Conservation (phyloP, 768 basidiomycete genomes). For the Tephrocybe sp. region DNA sequence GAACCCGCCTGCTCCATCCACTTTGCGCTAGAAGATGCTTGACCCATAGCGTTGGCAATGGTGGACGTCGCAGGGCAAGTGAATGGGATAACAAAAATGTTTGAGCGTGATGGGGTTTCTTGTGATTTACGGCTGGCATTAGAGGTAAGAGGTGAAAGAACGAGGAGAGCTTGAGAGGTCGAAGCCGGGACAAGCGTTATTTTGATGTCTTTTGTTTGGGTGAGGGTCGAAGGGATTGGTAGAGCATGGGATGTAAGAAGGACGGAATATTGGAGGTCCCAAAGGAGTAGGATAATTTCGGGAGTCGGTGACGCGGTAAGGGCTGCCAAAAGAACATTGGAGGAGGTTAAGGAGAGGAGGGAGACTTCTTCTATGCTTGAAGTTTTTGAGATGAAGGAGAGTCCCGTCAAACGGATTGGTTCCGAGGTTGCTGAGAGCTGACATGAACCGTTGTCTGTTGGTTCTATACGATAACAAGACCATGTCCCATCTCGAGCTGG, state of each 20-base stretch:
- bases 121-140: slow-evolving; percentile 19
- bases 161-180: slow-evolving; percentile 49
- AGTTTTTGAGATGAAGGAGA: slow-evolving; percentile 24
- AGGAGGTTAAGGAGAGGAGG: slow-evolving; percentile 50
- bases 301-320: slow-evolving; percentile 30
- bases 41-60: slow-evolving; percentile 34
- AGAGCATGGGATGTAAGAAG: slow-evolving; percentile 53
- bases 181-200: slow-evolving; percentile 30
- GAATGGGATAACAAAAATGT: slow-evolving; percentile 59
- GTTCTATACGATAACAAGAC: slow-evolving; percentile 31
- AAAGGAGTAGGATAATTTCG: slow-evolving; percentile 55
- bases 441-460: slow-evolving; percentile 9
- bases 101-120: slow-evolving; percentile 38
- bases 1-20: slow-evolving; percentile 10
- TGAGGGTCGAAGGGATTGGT: slow-evolving; percentile 44
- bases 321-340: slow-evolving; percentile 54
- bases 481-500: slow-evolving; percentile 45
- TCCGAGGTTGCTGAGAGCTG: slow-evolving; percentile 11
- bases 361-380: slow-evolving; percentile 26
- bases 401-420: slow-evolving; percentile 28
- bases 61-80: slow-evolving; percentile 52
- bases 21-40: slow-evolving; percentile 13
- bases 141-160: slow-evolving; percentile 36
- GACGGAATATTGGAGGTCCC: slow-evolving; percentile 70
- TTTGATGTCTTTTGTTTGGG: slow-evolving; percentile 21